Evolutionary conservation across 2,329 filamentous ascomycete species (phyloP).

Genomic region (Cordyceps javanica): DNA sequence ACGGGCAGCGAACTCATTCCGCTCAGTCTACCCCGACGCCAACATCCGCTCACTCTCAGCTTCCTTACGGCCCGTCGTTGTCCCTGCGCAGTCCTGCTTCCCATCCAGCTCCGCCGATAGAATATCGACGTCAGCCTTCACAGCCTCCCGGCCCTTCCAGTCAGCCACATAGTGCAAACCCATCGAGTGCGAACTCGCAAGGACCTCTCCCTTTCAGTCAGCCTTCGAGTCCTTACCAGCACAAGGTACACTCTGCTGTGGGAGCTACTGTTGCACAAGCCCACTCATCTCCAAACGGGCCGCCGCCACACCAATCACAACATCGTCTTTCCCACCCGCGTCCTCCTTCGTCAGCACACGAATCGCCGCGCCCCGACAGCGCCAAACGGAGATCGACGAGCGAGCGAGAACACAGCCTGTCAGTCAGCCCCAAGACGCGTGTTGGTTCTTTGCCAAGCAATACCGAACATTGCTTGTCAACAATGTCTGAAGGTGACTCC

Average conservation of each 20-base stretch:
- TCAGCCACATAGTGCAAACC: conserved; percentile 40
- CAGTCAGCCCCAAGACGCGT: conserved; percentile 72
- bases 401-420: conserved; percentile 64
- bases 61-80: conserved; percentile 45
- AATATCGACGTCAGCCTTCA: conserved; percentile 43
- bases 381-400: conserved; percentile 47
- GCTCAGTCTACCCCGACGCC: conserved; percentile 54
- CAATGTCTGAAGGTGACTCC: conserved; percentile 23
- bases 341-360: conserved; percentile 37
- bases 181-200: conserved; percentile 34
- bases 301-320: conserved; percentile 9
- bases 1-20: conserved; percentile 46
- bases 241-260: conserved; percentile 26
- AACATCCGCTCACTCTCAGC: conserved; percentile 56
- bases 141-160: conserved; percentile 50
- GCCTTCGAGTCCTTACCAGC: conserved; percentile 56
- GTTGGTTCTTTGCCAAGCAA: conserved; percentile 46
- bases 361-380: conserved; percentile 36
- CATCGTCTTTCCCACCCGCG: conserved; percentile 18
- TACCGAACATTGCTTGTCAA: conserved; percentile 23
- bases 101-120: conserved; percentile 35
- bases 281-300: conserved; percentile 8
- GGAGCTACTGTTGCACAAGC: background rate
- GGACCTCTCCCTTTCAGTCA: conserved; percentile 17
- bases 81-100: conserved; percentile 48